Evolutionary conservation across 2,329 filamentous ascomycete genomes (phyloP), one percentile per base, ranked within the genome.

Genomic region (Epichloe sibirici): DNA sequence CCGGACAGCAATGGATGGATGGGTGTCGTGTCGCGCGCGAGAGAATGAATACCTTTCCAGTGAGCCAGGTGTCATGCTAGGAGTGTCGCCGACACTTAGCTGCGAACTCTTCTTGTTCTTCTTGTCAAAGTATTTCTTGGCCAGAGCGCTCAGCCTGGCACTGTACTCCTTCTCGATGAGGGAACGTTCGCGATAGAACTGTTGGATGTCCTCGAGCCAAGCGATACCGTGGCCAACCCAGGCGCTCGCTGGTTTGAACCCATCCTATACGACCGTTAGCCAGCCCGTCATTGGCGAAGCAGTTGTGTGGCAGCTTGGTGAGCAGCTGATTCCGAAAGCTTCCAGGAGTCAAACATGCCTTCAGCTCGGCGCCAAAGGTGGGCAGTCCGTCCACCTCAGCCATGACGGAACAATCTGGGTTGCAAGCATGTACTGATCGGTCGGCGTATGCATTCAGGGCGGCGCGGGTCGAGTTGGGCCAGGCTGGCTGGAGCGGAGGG

Each of bases 161-260:
- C 88, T 86, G 69, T 98, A 97, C 68, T 98, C 94, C 72, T 95
- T 96, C 72, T 98, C 93, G 67, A 98, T 95, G 38, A 75, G 82
- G 65, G 89, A 88, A 53, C 94, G 82, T 70, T 98, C 93, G 58
- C 93, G 88, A 75, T 97, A 98, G 74, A 97, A 98, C 65, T 88
- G 84, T 69, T 98, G 89, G 57, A 98, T 88, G 63, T 98, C 93
- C 63, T 96, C 91, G 55, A 98, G 83, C 91, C 91, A 98, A 59
- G 81, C 76, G 67, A 98, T 95, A 58, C 91, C 90, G 67, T 88
- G 84, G 57, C 82, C 77, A 53, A 94, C 88, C 93, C 93, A 98
- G 62, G 79, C 82, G 71, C 90, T 96, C 66, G 94, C 90, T 17
- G 89, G 82, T 71, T 94, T 96, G 78, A 96, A 98, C 65, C 87